phyloP scores from a whole-genome alignment of 1,284 basidiomycete genomes.

The Moesziomyces sp. region DNA sequence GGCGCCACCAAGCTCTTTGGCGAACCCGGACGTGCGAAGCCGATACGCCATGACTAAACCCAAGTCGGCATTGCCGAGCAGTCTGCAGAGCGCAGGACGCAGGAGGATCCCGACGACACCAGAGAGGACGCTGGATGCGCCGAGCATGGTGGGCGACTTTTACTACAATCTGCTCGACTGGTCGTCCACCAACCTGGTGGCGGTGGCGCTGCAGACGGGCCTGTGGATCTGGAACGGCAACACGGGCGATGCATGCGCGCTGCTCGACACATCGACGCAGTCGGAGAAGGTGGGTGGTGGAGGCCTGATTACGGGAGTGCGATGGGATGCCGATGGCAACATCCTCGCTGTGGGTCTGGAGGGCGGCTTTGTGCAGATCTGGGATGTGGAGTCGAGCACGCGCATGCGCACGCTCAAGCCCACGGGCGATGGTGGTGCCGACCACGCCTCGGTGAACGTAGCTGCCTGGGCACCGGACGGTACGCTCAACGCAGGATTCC shows the following conservation, averaged over 20 bases:
- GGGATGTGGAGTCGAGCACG: conserved; percentile 85
- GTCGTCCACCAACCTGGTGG: conserved; percentile 80
- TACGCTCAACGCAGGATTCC: conserved; percentile 61
- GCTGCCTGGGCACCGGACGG: conserved; percentile 64
- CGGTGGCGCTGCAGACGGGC: conserved; percentile 59
- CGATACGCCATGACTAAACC: conserved; percentile 58
- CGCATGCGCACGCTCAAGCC: conserved; percentile 77
- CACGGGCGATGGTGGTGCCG: conserved; percentile 59
- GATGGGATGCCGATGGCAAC: conserved; percentile 86
- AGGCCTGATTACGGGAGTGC: conserved; percentile 77
- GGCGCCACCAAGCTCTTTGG: conserved; percentile 67
- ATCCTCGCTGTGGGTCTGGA: conserved; percentile 88
- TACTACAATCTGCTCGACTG: conserved; percentile 94
- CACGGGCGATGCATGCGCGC: conserved; percentile 80
- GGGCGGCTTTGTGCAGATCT: conserved; percentile 90
- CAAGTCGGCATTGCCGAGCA: conserved; percentile 60
- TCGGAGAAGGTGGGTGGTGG: conserved; percentile 64
- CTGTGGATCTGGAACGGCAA: conserved; percentile 82
- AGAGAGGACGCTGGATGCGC: conserved; percentile 92
- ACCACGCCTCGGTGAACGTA: conserved; percentile 54
- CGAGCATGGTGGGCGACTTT: conserved; percentile 94
- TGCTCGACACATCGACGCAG: conserved; percentile 69
- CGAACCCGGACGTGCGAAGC: conserved; percentile 64
- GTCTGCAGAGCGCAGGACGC: conserved; percentile 70
- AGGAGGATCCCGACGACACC: conserved; percentile 84